phyloP scores from a whole-genome alignment of 345 rosid genomes.

The Cardamine chenopodiifolia region DNA sequence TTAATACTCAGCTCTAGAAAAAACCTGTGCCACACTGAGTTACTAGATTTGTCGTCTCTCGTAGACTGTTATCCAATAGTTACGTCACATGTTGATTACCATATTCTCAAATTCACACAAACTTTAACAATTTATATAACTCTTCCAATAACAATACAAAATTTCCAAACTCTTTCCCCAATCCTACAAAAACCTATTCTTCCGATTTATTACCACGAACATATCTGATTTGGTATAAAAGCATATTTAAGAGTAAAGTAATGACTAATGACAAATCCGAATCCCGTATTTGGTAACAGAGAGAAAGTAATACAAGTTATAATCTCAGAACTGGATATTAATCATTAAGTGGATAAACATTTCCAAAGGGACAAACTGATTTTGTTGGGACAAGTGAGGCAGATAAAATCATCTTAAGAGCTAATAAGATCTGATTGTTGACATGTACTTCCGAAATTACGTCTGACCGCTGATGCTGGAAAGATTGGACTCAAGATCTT shows the following conservation, averaged over 20 bases:
- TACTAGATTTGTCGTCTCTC: conserved; percentile 1
- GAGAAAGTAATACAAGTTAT: conserved; percentile 8
- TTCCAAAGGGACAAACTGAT: not conserved
- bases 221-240: conserved; percentile 7
- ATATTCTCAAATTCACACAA: not conserved
- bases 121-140: not conserved
- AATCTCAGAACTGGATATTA: not conserved
- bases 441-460: conserved; percentile 18
- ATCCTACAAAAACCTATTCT: not conserved
- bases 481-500: conserved; percentile 21
- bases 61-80: not conserved
- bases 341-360: not conserved
- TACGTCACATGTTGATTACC: conserved; percentile 1
- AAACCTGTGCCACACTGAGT: not conserved
- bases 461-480: conserved; percentile 18
- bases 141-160: not conserved
- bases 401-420: conserved; percentile 20
- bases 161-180: not conserved
- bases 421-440: conserved; percentile 2
- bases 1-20: too few species aligned
- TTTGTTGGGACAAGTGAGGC: conserved; percentile 18
- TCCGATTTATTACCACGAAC: not conserved
- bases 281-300: conserved; percentile 11
- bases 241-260: conserved; percentile 5
- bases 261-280: not conserved